A percentile compares a stretch with the other conserved stretches of the same genome.
These are phyloP conservation scores for Mycena haematopus DNA, from an alignment of 768 basidiomycete genomes.

Conservation along the genomic window DNA sequence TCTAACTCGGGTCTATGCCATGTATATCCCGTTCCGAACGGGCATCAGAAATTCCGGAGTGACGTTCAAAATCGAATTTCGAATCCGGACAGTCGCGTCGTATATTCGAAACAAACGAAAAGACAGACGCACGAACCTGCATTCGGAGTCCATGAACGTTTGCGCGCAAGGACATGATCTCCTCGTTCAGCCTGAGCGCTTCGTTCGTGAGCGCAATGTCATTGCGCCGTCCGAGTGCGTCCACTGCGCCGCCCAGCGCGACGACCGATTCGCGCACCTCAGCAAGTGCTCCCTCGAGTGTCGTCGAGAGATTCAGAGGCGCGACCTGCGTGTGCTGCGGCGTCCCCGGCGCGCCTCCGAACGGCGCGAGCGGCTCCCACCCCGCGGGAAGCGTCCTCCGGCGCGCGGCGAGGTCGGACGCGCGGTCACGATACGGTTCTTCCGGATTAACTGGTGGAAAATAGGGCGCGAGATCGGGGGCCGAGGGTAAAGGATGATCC, in stretches of 20 bases:
- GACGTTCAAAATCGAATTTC: not conserved
- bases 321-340: conserved; percentile 52
- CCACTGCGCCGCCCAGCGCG: conserved; percentile 62
- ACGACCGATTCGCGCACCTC: conserved; percentile 67
- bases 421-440: conserved; percentile 14
- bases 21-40: not conserved
- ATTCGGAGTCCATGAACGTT: conserved; percentile 79
- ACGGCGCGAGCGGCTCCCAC: conserved; percentile 24
- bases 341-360: conserved; percentile 27
- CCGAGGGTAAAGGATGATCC: conserved; percentile 11
- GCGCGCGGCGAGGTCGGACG: conserved; percentile 11
- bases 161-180: conserved; percentile 71
- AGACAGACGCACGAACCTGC: conserved; percentile 57
- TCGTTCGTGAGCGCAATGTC: conserved; percentile 77
- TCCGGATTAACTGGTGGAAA: conserved; percentile 39
- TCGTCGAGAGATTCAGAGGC: conserved; percentile 66
- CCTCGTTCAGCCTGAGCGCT: conserved; percentile 73
- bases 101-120: not conserved
- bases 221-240: conserved; percentile 64
- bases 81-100: not conserved
- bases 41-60: not conserved
- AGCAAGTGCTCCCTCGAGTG: conserved; percentile 65
- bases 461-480: conserved; percentile 37
- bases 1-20: not conserved
- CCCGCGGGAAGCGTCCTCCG: conserved; percentile 21